Evolutionary conservation across 1,284 basidiomycete species (phyloP), one percentile per base, ranked within the genome.

Genomic region (Irpex sp.): DNA sequence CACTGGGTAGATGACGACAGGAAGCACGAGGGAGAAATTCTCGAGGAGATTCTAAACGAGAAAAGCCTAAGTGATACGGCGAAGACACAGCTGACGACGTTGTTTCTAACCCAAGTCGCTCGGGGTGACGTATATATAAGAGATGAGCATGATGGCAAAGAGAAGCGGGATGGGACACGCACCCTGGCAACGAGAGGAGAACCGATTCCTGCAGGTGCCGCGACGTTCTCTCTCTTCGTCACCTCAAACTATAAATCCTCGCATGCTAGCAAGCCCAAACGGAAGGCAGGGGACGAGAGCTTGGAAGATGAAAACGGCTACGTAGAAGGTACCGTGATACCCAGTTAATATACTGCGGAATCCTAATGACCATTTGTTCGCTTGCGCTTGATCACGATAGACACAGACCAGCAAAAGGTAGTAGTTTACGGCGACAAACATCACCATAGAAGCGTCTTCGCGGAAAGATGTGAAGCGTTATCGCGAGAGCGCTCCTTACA

Each of bases 381-480:
- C 8, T 8, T 8, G 39, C 4, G 11, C 39, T 15, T 4, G 11
- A 5, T 39, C 36, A 8, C 6, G 11, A 9, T 8, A 8, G 6
- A 17, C 15, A 26, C 37, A 7, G 3, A 7, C 19, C 49, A 50
- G 49, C 39, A 8, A 43, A 50, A 17, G 49, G 8, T n/a, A 9
- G 17, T 50, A 9, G 19, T 15, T 5, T 49, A 55, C 39, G 31
- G 4, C 17, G n/a, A 17, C 15, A 62, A 37, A 17, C 21, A 54
- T 9, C 58, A 60, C 31, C 37, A 59, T 33, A 50, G 58, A 26
- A 60, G 47, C 7, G 53, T 63, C 15, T 63, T 63, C 43, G 46
- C 53, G n/a, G 58, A 63, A 15, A 35, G 47, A 17, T 60, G 58
- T 19, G 58, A 43, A 43, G n/a, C 58, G 9, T 17, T 63, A 4